A percentile compares a stretch with the other conserved stretches of the same genome.
phyloP scores from a whole-genome alignment of 257 asterid species.

The Galeopsis tetrahit region DNA sequence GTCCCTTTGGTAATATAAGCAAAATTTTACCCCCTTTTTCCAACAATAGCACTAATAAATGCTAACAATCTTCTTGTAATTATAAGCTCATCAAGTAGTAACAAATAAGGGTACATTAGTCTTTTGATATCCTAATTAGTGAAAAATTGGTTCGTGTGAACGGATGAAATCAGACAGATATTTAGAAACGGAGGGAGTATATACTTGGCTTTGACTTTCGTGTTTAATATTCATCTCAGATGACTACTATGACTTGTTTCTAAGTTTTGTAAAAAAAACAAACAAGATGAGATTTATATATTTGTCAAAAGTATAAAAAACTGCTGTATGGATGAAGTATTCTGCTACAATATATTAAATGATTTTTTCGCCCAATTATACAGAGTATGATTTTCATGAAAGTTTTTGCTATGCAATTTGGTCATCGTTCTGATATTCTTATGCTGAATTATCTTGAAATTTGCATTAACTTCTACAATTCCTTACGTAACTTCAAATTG shows the following conservation, averaged over 20 bases:
- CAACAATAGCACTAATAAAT: too few species aligned
- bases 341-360: neutral
- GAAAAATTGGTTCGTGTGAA: too few species aligned
- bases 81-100: too few species aligned
- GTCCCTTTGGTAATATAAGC: too few species aligned
- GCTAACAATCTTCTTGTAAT: too few species aligned
- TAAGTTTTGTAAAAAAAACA: neutral
- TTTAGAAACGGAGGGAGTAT: neutral
- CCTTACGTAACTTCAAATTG: constrained; percentile 2
- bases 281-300: neutral
- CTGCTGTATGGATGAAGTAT: neutral
- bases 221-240: constrained; percentile 12
- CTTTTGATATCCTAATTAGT: too few species aligned
- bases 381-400: neutral
- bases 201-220: constrained; percentile 5
- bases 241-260: neutral
- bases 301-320: neutral
- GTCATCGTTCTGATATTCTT: constrained; percentile 9
- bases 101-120: too few species aligned
- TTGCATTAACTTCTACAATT: neutral
- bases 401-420: constrained; percentile 1
- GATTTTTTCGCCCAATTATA: neutral
- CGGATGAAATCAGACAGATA: too few species aligned
- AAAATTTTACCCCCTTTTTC: too few species aligned
- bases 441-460: constrained; percentile 29